Percentiles rank a stretch among this genome's conserved stretches.
Conservation (phyloP, 805 yeast genomes). For the Candida parachauliodes region DNA sequence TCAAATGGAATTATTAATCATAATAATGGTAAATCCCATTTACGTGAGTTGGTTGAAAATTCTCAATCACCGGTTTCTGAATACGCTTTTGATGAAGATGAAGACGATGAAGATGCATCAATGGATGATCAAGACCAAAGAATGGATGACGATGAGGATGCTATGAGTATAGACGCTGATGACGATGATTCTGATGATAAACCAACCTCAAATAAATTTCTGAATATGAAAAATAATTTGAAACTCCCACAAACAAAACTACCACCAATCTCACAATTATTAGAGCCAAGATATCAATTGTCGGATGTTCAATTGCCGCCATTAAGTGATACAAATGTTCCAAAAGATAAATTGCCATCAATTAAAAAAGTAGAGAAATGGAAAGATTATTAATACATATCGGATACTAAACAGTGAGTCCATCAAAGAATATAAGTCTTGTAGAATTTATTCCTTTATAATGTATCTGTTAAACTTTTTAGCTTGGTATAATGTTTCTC, state of each 20-base stretch:
- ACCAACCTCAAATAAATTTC: not conserved
- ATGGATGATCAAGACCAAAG: slow-evolving; percentile 2
- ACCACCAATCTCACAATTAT: slow-evolving; percentile 9
- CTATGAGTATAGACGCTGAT: slow-evolving; percentile 1
- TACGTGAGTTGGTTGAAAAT: slow-evolving; percentile 3
- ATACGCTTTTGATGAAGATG: slow-evolving; percentile 3
- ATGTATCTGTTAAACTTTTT: no score
- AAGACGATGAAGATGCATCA: slow-evolving; percentile 6
- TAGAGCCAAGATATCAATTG: slow-evolving; percentile 4
- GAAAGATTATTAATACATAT: slow-evolving; percentile 6
- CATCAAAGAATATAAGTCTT: no score
- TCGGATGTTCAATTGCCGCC: slow-evolving; percentile 6
- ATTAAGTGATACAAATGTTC: slow-evolving; percentile 4
- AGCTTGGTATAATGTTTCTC: no score
- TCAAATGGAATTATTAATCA: no score
- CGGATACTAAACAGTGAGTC: no score
- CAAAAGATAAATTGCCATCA: slow-evolving; percentile 7
- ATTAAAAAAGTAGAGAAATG: slow-evolving; percentile 8
- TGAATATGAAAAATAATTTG: not conserved
- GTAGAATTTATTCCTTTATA: no score
- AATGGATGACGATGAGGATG: slow-evolving; percentile 1
- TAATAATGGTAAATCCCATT: not conserved
- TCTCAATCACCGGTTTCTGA: slow-evolving; percentile 1
- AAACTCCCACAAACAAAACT: slow-evolving; percentile 4
- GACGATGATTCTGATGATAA: not conserved